phyloP scores from a whole-genome alignment of 2,329 filamentous ascomycete species.

The Colletotrichum tabaci region DNA sequence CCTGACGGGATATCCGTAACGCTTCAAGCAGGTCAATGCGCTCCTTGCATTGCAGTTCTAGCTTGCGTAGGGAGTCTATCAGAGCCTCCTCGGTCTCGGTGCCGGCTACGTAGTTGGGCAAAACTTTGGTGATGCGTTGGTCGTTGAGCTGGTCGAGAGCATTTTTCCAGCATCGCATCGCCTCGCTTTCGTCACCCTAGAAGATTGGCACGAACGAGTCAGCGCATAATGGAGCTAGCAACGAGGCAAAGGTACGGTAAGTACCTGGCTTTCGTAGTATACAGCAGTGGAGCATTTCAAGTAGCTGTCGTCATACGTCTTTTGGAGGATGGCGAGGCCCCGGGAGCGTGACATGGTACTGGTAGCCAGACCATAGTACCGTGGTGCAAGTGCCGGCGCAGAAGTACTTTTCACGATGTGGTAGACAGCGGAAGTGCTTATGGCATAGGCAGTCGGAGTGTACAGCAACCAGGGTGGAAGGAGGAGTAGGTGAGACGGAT shows the following conservation, averaged over 20 bases:
- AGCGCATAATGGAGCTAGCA: constrained; percentile 32
- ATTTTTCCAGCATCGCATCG: constrained; percentile 89
- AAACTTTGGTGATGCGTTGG: constrained; percentile 83
- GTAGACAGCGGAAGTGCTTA: neutral
- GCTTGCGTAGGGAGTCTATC: constrained; percentile 82
- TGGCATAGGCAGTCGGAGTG: neutral
- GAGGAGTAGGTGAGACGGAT: neutral
- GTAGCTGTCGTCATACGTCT: constrained; percentile 98
- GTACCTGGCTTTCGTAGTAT: constrained; percentile 93
- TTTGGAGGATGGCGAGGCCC: constrained; percentile 83
- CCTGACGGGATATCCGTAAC: constrained; percentile 75
- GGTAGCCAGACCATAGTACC: constrained; percentile 38
- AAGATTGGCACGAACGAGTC: constrained; percentile 19
- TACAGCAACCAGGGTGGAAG: neutral
- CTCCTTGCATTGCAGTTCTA: constrained; percentile 95
- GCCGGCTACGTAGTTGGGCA: constrained; percentile 77
- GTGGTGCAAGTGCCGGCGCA: constrained; percentile 1
- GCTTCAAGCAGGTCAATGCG: constrained; percentile 90
- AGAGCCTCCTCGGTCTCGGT: constrained; percentile 89
- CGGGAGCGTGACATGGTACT: constrained; percentile 68
- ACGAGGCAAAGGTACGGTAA: constrained; percentile 26
- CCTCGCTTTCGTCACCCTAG: constrained; percentile 92
- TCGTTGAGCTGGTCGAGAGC: constrained; percentile 92
- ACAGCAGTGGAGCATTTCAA: constrained; percentile 94
- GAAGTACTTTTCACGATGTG: neutral